Evolutionary conservation across 2,329 filamentous ascomycete species (phyloP), one percentile per base, ranked within the genome.

Genomic region (Corynespora cassiicola): DNA sequence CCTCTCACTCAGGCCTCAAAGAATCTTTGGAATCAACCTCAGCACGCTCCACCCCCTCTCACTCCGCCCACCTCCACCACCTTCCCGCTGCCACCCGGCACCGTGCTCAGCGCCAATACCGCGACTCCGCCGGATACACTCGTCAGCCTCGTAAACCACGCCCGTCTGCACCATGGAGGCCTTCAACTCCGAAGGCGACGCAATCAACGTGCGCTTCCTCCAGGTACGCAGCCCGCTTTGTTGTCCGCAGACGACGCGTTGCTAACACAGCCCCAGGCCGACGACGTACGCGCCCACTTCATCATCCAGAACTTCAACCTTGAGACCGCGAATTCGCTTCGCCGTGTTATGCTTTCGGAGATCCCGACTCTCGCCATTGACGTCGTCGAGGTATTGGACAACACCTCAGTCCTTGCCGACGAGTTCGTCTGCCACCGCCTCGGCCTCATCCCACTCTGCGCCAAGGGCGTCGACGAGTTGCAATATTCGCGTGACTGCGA

Each of bases 291-390:
- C 61, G 90, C 96, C 68, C 87, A 96, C 73, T 97, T 97, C 75
- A 86, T 94, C 70, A 83, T 99, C 41, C 86, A 83, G 61, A 90
- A 90, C 66, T 88, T 92, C 60, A 90, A 95, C 65, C 85, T 96
- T 42, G 82, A 90, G 48, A 90, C 96, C 58, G 92, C 92, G 59
- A 99, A 99, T 77, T 87, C 90, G 29, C 75, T 97, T 46, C 91
- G 92, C 47, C 88, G 92, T 64, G 80, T 90, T 42, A 92, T 97
- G 74, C 85, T 96, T 52, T 88, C 90, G 59, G 92, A 99, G 73
- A 88, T 99, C 43, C 91, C 92, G 8, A 96, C 90, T 16, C 85
- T 97, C 58, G 91, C 94, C 49, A 91, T 97, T 68, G 92, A 99
- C 63, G 81, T 96, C 10, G 91, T 97, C 48, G 90, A 97, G 69